Conservation (phyloP, 116 monocot genomes). For the Papilionanthe hybrid region DNA sequence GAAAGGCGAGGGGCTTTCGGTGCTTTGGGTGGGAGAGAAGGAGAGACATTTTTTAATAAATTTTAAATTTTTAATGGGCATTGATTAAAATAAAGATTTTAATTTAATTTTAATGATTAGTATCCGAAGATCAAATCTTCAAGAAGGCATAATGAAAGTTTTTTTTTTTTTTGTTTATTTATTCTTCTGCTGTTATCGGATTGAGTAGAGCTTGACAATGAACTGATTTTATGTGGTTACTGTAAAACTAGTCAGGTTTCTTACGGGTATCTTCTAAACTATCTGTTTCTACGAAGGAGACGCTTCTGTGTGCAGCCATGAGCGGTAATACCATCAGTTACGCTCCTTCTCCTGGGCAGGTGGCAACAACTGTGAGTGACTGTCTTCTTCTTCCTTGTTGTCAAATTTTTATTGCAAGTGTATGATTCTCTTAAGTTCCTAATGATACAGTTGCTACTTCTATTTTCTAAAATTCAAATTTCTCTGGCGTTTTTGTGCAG, state of each 20-base stretch:
- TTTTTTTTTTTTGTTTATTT: background rate
- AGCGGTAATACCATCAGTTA: background rate
- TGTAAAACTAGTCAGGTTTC: constrained; percentile 8
- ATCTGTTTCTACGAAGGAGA: background rate
- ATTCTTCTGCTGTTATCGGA: background rate
- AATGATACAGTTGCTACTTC: background rate
- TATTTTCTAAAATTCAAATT: background rate
- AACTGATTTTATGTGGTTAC: constrained; percentile 5
- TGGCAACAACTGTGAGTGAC: background rate
- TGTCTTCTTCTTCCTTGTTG: background rate
- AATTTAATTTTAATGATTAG: too few relatives aligned
- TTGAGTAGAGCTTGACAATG: background rate
- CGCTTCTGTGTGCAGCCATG: background rate
- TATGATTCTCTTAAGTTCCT: background rate
- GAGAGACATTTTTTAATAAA: too few relatives aligned
- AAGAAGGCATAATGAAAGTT: background rate
- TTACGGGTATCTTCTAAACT: background rate
- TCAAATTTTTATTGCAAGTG: background rate
- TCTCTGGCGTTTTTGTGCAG: background rate
- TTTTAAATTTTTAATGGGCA: too few relatives aligned
- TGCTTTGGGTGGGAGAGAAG: too few relatives aligned
- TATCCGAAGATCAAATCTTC: background rate
- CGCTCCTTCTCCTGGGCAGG: background rate
- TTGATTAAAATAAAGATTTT: too few relatives aligned
- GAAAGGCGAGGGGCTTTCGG: too few relatives aligned